Conservation (phyloP, 2,329 filamentous ascomycete genomes). For the Oidium heveae region DNA sequence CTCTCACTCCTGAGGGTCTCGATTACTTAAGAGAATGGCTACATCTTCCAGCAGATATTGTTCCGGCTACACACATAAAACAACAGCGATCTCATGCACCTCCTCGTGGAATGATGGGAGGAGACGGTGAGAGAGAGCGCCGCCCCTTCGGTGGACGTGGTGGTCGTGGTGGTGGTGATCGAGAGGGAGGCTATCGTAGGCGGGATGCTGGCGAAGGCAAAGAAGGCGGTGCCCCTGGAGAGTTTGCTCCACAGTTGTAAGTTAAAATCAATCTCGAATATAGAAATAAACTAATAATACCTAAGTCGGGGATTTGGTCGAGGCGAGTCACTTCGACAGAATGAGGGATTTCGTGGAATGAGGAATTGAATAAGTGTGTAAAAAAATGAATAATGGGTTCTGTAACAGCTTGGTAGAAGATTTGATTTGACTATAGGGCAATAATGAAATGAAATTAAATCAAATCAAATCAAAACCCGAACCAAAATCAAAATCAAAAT, state of each 20-base stretch:
- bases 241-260: conserved; percentile 79
- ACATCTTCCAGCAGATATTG: conserved; percentile 97
- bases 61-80: conserved; percentile 99
- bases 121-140: conserved; percentile 54
- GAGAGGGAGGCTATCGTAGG: conserved; percentile 80
- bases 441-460: too few relatives aligned
- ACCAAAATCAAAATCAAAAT: too few relatives aligned
- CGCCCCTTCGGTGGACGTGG: conserved; percentile 61
- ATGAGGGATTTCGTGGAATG: too few relatives aligned
- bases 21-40: conserved; percentile 99
- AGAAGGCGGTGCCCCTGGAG: conserved; percentile 77
- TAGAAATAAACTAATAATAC: conserved; percentile 14
- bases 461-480: too few relatives aligned
- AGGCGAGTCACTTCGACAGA: conserved; percentile 9
- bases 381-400: too few relatives aligned
- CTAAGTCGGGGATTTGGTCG: conserved; percentile 63
- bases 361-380: too few relatives aligned
- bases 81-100: conserved; percentile 79
- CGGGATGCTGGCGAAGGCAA: conserved; percentile 57
- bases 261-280: conserved; percentile 12
- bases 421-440: too few relatives aligned
- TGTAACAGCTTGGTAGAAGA: too few relatives aligned
- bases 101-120: conserved; percentile 91
- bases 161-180: conserved; percentile 37
- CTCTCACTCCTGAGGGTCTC: conserved; percentile 95